Conservation (phyloP, 257 asterid genomes). For the Haberlea rhodopensis region DNA sequence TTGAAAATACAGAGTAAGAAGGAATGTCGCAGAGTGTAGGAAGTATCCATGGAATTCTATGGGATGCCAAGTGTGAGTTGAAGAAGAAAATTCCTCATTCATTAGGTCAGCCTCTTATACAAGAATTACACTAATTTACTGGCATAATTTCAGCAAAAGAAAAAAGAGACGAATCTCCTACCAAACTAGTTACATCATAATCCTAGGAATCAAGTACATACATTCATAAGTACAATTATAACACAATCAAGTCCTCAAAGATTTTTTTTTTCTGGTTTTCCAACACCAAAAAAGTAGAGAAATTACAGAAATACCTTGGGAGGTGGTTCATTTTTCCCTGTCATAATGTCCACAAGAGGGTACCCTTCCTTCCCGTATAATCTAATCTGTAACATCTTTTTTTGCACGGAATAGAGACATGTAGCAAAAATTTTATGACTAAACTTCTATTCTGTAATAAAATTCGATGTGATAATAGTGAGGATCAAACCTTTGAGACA, state of each 20-base stretch:
- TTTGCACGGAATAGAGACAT: slow-evolving; percentile 99
- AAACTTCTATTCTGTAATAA: slow-evolving; percentile 2
- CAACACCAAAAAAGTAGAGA: slow-evolving; percentile 12
- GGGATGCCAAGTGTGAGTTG: no score
- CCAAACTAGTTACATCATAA: no score
- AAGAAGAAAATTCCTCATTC: no score
- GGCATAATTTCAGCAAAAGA: no score
- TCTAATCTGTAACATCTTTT: slow-evolving; percentile 86
- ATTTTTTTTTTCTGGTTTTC: no score
- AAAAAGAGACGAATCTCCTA: no score
- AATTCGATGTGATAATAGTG: slow-evolving; percentile 17
- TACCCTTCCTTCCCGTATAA: slow-evolving; percentile 89
- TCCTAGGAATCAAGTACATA: no score
- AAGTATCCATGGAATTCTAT: not conserved
- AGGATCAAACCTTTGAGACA: slow-evolving; percentile 73
- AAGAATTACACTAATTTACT: no score
- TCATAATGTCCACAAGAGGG: slow-evolving; percentile 93
- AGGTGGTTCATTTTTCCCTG: slow-evolving; percentile 84
- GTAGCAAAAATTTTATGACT: slow-evolving; percentile 29
- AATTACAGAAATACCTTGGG: slow-evolving; percentile 63
- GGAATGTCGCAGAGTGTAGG: not conserved
- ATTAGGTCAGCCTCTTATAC: no score
- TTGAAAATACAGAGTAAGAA: no score
- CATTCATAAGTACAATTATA: no score
- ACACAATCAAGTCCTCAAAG: no score